A percentile compares a stretch with the other conserved stretches of the same genome.
These are phyloP conservation scores for Leccinum rimulosum DNA, from an alignment of 768 basidiomycete species.

Conservation along the genomic window DNA sequence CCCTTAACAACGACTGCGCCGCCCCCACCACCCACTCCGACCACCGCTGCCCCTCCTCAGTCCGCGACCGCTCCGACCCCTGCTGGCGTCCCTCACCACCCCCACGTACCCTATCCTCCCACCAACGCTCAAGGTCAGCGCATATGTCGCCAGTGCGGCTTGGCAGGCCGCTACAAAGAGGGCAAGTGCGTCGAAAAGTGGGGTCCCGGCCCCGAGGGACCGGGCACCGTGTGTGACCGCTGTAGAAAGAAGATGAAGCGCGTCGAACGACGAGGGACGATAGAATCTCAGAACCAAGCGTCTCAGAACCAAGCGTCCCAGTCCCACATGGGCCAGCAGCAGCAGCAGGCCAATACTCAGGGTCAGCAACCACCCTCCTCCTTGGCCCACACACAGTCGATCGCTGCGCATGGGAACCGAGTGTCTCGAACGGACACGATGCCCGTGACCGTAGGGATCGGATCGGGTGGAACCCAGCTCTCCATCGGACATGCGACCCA, in stretches of 20 bases:
- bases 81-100: background rate
- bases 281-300: too few relatives aligned
- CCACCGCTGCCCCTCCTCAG: constrained; percentile 10
- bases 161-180: constrained; percentile 76
- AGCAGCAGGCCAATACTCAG: constrained; percentile 7
- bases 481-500: constrained; percentile 21
- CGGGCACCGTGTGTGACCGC: constrained; percentile 82
- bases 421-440: constrained; percentile 32
- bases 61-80: constrained; percentile 5
- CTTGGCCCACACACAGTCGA: constrained; percentile 21
- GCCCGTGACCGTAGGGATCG: constrained; percentile 28
- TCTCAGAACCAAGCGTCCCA: constrained; percentile 26
- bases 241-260: constrained; percentile 88
- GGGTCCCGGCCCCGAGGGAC: constrained; percentile 82
- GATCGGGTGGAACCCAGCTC: constrained; percentile 25
- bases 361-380: background rate
- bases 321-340: constrained; percentile 13
- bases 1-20: constrained; percentile 10
- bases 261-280: constrained; percentile 68
- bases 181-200: constrained; percentile 87
- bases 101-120: constrained; percentile 26
- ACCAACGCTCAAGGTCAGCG: constrained; percentile 64
- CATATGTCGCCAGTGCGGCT: constrained; percentile 74
- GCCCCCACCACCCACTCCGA: constrained; percentile 18
- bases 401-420: constrained; percentile 20